phyloP scores from a whole-genome alignment of 139 green algal genomes.

The Asterochloris sp. region DNA sequence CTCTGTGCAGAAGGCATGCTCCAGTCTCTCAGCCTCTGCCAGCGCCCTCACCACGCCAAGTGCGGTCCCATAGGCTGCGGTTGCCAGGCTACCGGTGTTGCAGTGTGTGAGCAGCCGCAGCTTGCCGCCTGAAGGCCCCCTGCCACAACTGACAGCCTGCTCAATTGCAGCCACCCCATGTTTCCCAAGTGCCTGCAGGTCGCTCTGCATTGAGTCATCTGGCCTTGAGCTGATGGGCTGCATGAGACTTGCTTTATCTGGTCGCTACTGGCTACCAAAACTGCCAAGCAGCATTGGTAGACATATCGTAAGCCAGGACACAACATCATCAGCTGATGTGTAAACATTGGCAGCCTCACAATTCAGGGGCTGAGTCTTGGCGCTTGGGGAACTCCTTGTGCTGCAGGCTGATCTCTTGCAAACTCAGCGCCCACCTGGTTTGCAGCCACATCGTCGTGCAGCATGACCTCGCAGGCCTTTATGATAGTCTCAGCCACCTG shows the following conservation, averaged over 20 bases:
- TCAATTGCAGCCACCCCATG: conserved; percentile 74
- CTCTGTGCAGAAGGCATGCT: conserved; percentile 86
- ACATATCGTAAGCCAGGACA: too few relatives aligned
- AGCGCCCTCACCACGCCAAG: conserved; percentile 89
- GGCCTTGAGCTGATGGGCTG: too few relatives aligned
- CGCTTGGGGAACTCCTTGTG: too few relatives aligned
- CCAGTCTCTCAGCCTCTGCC: conserved; percentile 63
- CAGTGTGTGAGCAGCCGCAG: conserved; percentile 92
- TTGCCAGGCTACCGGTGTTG: conserved; percentile 96
- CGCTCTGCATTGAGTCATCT: too few relatives aligned
- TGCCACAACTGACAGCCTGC: conserved; percentile 31
- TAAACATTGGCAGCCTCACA: neutral
- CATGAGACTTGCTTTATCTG: too few relatives aligned
- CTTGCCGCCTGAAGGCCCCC: neutral
- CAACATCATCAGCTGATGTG: neutral
- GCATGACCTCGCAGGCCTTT: conserved; percentile 65
- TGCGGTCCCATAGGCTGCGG: conserved; percentile 86
- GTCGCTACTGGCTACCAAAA: too few relatives aligned
- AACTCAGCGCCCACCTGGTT: conserved; percentile 56
- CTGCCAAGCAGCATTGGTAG: too few relatives aligned
- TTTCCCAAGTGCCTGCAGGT: conserved; percentile 67
- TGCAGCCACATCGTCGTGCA: conserved; percentile 74
- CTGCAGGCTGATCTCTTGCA: neutral
- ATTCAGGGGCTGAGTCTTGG: too few relatives aligned
- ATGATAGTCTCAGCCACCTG: conserved; percentile 62